Percentiles rank a stretch among this genome's conserved stretches.
These are phyloP conservation scores for Epichloe scottii DNA, from an alignment of 2,329 filamentous ascomycete genomes.

Conservation along the genomic window DNA sequence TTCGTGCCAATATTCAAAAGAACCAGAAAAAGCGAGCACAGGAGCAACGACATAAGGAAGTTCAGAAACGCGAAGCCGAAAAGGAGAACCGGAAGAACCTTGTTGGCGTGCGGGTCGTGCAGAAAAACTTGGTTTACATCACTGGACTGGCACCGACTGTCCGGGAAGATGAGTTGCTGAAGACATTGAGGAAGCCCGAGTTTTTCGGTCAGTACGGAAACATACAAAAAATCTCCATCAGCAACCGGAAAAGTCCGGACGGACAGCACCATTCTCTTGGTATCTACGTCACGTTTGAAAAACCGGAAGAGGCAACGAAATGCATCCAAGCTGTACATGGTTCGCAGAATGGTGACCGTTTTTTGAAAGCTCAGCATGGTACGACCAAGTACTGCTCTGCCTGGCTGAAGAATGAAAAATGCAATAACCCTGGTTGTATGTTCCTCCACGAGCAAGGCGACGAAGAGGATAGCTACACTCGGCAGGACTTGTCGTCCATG, in stretches of 20 bases:
- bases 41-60: conserved; percentile 79
- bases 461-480: conserved; percentile 90
- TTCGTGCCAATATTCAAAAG: conserved; percentile 69
- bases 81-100: conserved; percentile 92
- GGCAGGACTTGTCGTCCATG: conserved; percentile 88
- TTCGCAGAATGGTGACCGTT: conserved; percentile 77
- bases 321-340: conserved; percentile 92
- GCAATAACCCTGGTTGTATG: conserved; percentile 93
- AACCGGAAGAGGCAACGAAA: conserved; percentile 74
- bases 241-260: conserved; percentile 72
- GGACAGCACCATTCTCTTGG: conserved; percentile 78
- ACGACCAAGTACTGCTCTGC: conserved; percentile 99
- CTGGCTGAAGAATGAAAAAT: conserved; percentile 86
- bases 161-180: conserved; percentile 81
- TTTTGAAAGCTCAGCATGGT: conserved; percentile 66
- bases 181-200: conserved; percentile 77
- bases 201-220: conserved; percentile 98
- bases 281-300: conserved; percentile 96
- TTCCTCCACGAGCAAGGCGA: conserved; percentile 98
- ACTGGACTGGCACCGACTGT: conserved; percentile 87
- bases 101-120: conserved; percentile 86
- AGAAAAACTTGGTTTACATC: conserved; percentile 98
- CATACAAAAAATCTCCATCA: conserved; percentile 97
- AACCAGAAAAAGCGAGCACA: conserved; percentile 86
- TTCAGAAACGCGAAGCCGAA: conserved; percentile 91